These are phyloP conservation scores for Sporothrix humicola DNA, from an alignment of 2,329 filamentous ascomycete species.

Conservation along the genomic window DNA sequence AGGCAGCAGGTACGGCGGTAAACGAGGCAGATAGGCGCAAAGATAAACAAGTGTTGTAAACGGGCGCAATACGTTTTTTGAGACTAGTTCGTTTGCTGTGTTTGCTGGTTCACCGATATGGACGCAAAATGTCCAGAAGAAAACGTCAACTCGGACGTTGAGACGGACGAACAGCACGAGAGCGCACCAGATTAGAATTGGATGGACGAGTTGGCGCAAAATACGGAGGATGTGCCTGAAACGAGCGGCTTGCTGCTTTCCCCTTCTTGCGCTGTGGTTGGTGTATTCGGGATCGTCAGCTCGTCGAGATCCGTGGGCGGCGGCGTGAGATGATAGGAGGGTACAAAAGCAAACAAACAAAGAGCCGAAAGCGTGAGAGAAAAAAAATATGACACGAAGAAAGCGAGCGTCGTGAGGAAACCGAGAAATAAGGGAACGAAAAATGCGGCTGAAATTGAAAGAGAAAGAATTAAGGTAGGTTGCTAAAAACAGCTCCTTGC, in stretches of 20 bases:
- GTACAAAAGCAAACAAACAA: conserved; percentile 8
- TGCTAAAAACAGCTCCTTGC: conserved; percentile 25
- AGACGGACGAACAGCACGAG: background rate
- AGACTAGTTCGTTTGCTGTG: background rate
- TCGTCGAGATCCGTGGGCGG: background rate
- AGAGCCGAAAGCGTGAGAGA: conserved; percentile 13
- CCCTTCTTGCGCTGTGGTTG: background rate
- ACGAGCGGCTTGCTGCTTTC: conserved; percentile 22
- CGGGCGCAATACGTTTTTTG: background rate
- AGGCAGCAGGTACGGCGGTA: background rate
- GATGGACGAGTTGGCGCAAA: conserved; percentile 15
- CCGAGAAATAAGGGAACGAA: background rate
- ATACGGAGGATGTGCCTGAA: conserved; percentile 25
- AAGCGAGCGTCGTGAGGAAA: background rate
- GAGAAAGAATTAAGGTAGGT: background rate
- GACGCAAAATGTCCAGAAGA: background rate
- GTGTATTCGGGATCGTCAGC: background rate
- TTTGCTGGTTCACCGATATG: background rate
- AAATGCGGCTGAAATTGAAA: conserved; percentile 4
- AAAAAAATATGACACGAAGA: background rate
- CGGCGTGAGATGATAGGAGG: background rate
- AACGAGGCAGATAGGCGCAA: conserved; percentile 5
- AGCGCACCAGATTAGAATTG: background rate
- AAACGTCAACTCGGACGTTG: background rate
- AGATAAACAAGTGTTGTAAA: background rate